Evolutionary conservation across 805 yeast species (phyloP).

Genomic region (Zygoascus tannicola): DNA sequence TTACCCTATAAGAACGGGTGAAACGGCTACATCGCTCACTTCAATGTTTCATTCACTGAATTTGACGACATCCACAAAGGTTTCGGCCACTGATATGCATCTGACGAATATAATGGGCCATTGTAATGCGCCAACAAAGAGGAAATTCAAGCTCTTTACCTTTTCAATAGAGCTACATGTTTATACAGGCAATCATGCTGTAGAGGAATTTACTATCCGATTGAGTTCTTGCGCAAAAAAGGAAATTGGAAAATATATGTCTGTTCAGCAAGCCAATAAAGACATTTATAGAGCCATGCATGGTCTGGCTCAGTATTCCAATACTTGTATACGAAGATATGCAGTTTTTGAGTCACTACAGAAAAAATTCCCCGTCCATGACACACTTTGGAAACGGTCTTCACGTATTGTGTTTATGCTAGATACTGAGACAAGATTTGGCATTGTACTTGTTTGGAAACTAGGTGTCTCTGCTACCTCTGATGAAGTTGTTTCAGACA

Average conservation of each 20-base stretch:
- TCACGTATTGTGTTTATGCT: conserved; percentile 2
- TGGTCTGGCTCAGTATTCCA: conserved; percentile 16
- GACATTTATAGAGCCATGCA: conserved; percentile 9
- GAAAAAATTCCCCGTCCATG: background rate
- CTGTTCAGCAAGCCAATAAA: background rate
- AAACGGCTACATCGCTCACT: conserved; percentile 2
- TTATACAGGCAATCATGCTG: background rate
- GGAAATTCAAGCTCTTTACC: background rate
- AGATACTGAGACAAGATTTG: background rate
- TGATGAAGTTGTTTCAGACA: conserved; percentile 1
- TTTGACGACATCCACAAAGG: conserved; percentile 1
- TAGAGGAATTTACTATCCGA: conserved; percentile 2
- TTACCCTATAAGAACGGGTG: conserved; percentile 9
- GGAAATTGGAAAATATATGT: conserved; percentile 12
- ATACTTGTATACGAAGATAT: conserved; percentile 7
- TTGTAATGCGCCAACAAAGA: conserved; percentile 5
- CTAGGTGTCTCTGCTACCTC: background rate
- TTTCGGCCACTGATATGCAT: conserved; percentile 4
- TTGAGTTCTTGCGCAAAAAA: conserved; percentile 7
- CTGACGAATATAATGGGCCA: conserved; percentile 5
- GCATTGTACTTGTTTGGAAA: conserved; percentile 3
- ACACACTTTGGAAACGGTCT: conserved; percentile 9
- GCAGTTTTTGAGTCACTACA: conserved; percentile 11
- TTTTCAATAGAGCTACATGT: conserved; percentile 6
- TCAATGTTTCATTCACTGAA: conserved; percentile 7